Conservation (phyloP, 2,329 filamentous ascomycete genomes). For the Verticillium albo-atrum region DNA sequence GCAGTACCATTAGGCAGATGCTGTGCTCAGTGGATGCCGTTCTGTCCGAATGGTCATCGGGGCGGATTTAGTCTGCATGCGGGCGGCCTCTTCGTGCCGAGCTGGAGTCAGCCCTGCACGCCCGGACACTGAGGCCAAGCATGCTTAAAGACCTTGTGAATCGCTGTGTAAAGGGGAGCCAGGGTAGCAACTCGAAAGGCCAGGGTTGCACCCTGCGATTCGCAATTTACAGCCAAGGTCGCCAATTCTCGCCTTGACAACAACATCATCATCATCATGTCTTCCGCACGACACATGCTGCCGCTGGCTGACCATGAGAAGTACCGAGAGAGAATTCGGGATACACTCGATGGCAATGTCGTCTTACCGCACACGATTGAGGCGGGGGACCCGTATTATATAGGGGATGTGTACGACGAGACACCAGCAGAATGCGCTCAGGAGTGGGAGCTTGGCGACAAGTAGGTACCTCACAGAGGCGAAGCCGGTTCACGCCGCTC, state of each 20-base stretch:
- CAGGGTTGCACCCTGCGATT: not conserved
- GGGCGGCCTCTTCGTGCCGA: not conserved
- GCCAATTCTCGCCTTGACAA: not conserved
- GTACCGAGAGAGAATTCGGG: not conserved
- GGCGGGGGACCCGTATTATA: not conserved
- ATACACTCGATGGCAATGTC: not conserved
- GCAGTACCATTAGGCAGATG: not conserved
- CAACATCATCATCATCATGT: not conserved
- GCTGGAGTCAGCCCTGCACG: not conserved
- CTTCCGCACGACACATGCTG: not conserved
- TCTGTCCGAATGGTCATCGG: not conserved
- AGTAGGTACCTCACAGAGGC: not conserved
- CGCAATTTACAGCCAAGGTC: not conserved
- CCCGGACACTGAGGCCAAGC: not conserved
- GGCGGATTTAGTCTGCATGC: not conserved
- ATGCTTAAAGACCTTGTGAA: not conserved
- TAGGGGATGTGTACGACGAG: not conserved
- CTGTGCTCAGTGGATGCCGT: not conserved
- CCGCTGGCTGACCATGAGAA: not conserved
- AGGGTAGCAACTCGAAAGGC: not conserved
- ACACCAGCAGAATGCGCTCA: not conserved
- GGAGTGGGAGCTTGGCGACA: not conserved
- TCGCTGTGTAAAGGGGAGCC: not conserved
- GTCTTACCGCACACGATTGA: not conserved
- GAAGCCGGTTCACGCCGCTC: not conserved